Evolutionary conservation across 352 stramenopile genomes (phyloP).

Genomic region (Thalassiosira sp.): DNA sequence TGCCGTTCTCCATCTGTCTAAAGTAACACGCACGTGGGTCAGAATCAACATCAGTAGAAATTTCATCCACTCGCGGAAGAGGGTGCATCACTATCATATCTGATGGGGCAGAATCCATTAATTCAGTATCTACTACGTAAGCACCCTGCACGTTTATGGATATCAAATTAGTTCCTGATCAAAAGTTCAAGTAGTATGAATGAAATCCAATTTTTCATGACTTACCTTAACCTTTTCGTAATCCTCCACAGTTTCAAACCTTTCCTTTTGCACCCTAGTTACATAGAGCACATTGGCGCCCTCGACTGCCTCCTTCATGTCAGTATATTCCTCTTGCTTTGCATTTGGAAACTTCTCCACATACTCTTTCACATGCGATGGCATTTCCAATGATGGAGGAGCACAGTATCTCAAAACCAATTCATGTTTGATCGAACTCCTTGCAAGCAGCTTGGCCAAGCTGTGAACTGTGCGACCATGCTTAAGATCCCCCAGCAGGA

Average conservation of each 20-base stretch:
- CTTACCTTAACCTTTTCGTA: constrained; percentile 92
- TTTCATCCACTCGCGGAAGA: constrained; percentile 96
- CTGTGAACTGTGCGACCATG: constrained; percentile 98
- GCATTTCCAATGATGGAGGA: constrained; percentile 83
- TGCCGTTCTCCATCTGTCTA: constrained; percentile 95
- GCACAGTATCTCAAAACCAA: constrained; percentile 66
- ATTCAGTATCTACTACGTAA: constrained; percentile 83
- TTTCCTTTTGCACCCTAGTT: constrained; percentile 97
- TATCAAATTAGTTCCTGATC: constrained; percentile 11
- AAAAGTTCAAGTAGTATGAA: too few species aligned
- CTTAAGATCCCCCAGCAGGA: constrained; percentile 98
- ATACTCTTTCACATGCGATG: constrained; percentile 82
- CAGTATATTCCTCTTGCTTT: constrained; percentile 86
- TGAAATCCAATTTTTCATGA: too few species aligned
- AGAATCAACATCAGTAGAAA: constrained; percentile 93
- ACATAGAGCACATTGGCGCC: constrained; percentile 98
- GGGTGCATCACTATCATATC: constrained; percentile 97
- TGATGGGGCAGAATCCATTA: constrained; percentile 87
- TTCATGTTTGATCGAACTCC: constrained; percentile 34
- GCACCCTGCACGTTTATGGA: constrained; percentile 54
- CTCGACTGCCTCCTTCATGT: constrained; percentile 88
- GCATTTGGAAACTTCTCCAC: constrained; percentile 70
- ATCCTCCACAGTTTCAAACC: constrained; percentile 91
- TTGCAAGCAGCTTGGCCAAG: constrained; percentile 91
- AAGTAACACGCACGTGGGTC: constrained; percentile 97